Evolutionary conservation across 192 early-diverging fungal species (phyloP).

Genomic region (Coemansia sp.): DNA sequence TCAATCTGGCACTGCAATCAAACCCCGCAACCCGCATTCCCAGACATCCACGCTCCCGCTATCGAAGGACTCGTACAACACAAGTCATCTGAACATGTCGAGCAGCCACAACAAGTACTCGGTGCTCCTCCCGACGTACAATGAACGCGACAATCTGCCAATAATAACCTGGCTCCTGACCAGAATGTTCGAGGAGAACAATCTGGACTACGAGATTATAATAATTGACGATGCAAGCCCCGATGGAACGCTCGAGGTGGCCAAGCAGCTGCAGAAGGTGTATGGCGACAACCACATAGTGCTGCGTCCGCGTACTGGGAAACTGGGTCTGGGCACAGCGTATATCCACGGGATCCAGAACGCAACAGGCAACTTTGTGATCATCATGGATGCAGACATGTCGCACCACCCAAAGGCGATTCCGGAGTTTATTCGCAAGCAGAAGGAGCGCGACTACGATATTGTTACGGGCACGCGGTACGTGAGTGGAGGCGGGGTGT

Average conservation of each 20-base stretch:
- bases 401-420: slow-evolving; percentile 99
- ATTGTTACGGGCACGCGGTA: slow-evolving; percentile 97
- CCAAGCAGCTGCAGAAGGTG: slow-evolving; percentile 79
- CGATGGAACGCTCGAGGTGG: slow-evolving; percentile 93
- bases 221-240: slow-evolving; percentile 96
- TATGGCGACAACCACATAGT: slow-evolving; percentile 91
- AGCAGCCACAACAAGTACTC: slow-evolving; percentile 69
- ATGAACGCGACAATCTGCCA: slow-evolving; percentile 96
- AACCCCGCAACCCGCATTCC: slow-evolving; percentile 3
- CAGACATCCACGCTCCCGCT: slow-evolving; percentile 36
- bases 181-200: slow-evolving; percentile 80
- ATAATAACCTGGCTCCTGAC: slow-evolving; percentile 91
- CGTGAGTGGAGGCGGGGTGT: slow-evolving; percentile 83
- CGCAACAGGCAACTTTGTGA: slow-evolving; percentile 92
- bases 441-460: slow-evolving; percentile 82
- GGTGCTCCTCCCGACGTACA: slow-evolving; percentile 97
- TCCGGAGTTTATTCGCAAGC: slow-evolving; percentile 88
- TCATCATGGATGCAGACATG: slow-evolving; percentile 99
- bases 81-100: slow-evolving; percentile 33
- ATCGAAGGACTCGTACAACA: slow-evolving; percentile 9
- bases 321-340: slow-evolving; percentile 94
- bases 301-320: slow-evolving; percentile 90
- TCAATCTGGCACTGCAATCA: slow-evolving; percentile 25
- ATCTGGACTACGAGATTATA: slow-evolving; percentile 94
- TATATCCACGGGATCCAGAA: slow-evolving; percentile 93